Conservation (phyloP, 257 asterid species). For the Anisodus tanguticus region DNA sequence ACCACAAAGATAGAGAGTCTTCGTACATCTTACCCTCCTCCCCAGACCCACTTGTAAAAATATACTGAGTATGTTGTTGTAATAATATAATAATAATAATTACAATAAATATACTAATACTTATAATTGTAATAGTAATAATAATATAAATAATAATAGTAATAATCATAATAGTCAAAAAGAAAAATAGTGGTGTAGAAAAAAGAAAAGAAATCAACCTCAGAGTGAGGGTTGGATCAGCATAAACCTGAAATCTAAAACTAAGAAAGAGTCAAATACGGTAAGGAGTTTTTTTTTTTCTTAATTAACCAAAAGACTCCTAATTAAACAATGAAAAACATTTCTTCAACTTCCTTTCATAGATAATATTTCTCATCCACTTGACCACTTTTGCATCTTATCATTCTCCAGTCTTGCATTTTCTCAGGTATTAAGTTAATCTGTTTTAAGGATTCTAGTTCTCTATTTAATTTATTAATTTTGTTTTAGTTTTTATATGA, state of each 20-base stretch:
- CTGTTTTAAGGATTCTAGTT: not conserved
- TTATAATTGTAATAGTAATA: too few species aligned
- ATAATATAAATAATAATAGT: not conserved
- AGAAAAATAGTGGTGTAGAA: not conserved
- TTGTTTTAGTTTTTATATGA: not conserved
- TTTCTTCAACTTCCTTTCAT: not conserved
- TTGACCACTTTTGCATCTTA: constrained; percentile 13
- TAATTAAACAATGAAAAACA: constrained; percentile 3
- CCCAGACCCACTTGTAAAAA: too few species aligned
- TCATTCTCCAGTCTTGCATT: not conserved
- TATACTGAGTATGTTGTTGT: too few species aligned
- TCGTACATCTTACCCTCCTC: too few species aligned
- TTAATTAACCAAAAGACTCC: not conserved
- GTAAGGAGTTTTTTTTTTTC: not conserved
- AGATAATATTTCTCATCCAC: not conserved
- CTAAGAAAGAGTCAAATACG: constrained; percentile 20
- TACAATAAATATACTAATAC: not conserved
- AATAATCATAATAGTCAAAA: not conserved
- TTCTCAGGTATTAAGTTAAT: constrained; percentile 11
- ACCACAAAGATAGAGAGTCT: too few species aligned
- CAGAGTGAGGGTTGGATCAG: not conserved
- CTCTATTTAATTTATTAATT: not conserved
- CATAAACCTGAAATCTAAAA: not conserved
- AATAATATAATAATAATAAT: not conserved
- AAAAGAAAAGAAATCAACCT: constrained; percentile 21